Evolutionary conservation across 2,329 filamentous ascomycete species (phyloP).

Genomic region (Dendryphion nanum): DNA sequence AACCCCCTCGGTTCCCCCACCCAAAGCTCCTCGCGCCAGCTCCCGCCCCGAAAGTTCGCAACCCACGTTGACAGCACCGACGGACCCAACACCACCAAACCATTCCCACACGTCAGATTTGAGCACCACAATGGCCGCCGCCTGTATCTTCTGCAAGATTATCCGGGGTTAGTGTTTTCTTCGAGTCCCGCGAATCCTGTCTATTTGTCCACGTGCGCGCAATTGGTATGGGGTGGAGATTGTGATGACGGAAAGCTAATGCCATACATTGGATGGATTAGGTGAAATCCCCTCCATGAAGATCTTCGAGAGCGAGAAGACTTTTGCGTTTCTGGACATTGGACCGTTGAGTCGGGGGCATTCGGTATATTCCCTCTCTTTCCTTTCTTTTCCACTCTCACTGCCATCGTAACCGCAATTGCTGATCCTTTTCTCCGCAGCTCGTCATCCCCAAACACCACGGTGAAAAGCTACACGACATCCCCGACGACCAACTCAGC

Average conservation of each 20-base stretch:
- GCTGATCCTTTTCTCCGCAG: constrained; percentile 45
- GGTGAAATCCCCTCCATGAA: constrained; percentile 96
- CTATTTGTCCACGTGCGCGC: too few relatives aligned
- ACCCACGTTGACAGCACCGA: constrained; percentile 6
- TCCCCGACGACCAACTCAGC: constrained; percentile 80
- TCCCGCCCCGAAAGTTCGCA: constrained; percentile 17
- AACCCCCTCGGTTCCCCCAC: constrained; percentile 2
- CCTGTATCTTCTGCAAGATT: constrained; percentile 98
- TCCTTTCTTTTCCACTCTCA: neutral
- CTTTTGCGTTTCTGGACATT: constrained; percentile 95
- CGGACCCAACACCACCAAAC: too few relatives aligned
- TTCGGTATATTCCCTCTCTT: constrained; percentile 59
- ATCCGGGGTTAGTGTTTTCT: constrained; percentile 83
- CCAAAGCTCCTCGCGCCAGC: constrained; percentile 9
- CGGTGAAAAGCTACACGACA: constrained; percentile 85
- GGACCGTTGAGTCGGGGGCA: constrained; percentile 85
- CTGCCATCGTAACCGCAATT: neutral
- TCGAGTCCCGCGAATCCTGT: too few relatives aligned
- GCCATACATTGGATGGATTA: constrained; percentile 38
- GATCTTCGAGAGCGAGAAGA: constrained; percentile 91
- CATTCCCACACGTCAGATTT: constrained; percentile 10
- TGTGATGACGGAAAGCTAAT: neutral
- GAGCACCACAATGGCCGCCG: constrained; percentile 55
- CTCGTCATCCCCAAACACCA: constrained; percentile 96
- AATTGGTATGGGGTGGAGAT: too few relatives aligned